Percentiles rank a stretch among this genome's conserved stretches.
phyloP scores from a whole-genome alignment of 352 stramenopile species.

The Pythium brassicae region DNA sequence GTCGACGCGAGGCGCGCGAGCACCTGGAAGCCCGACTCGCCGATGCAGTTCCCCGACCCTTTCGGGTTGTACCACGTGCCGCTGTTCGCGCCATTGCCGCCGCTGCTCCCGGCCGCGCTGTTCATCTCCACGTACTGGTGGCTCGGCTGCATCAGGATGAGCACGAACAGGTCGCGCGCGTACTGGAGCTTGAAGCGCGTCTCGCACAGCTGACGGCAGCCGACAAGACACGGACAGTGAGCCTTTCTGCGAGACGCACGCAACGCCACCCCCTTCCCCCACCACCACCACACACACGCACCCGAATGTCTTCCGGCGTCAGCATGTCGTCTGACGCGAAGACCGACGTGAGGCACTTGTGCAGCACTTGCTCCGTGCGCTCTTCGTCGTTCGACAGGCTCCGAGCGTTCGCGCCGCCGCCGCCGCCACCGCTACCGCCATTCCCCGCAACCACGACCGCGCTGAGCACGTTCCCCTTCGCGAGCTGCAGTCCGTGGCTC shows the following conservation, averaged over 20 bases:
- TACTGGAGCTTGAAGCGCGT: constrained; percentile 62
- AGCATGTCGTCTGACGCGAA: constrained; percentile 78
- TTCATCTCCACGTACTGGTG: constrained; percentile 66
- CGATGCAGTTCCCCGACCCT: constrained; percentile 77
- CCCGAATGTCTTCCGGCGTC: constrained; percentile 41
- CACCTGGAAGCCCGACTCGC: constrained; percentile 58
- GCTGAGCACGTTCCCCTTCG: constrained; percentile 4
- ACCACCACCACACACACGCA: constrained; percentile 17
- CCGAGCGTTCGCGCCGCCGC: constrained; percentile 12
- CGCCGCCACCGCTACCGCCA: not conserved
- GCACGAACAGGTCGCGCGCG: constrained; percentile 72
- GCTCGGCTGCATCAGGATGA: constrained; percentile 84
- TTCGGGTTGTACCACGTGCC: constrained; percentile 74
- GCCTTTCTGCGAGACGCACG: not conserved
- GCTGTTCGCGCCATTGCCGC: constrained; percentile 9
- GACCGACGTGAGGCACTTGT: constrained; percentile 76
- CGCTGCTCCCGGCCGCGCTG: constrained; percentile 14
- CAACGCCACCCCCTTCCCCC: no score
- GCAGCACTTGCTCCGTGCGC: constrained; percentile 70
- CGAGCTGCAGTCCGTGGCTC: constrained; percentile 19
- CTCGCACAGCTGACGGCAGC: constrained; percentile 39
- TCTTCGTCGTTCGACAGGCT: constrained; percentile 70
- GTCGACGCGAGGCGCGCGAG: constrained; percentile 46
- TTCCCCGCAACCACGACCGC: not conserved
- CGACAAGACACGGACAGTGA: constrained; percentile 3